Base-by-base conservation (phyloP, 768 basidiomycete genomes). In the Imleria badia region DNA sequence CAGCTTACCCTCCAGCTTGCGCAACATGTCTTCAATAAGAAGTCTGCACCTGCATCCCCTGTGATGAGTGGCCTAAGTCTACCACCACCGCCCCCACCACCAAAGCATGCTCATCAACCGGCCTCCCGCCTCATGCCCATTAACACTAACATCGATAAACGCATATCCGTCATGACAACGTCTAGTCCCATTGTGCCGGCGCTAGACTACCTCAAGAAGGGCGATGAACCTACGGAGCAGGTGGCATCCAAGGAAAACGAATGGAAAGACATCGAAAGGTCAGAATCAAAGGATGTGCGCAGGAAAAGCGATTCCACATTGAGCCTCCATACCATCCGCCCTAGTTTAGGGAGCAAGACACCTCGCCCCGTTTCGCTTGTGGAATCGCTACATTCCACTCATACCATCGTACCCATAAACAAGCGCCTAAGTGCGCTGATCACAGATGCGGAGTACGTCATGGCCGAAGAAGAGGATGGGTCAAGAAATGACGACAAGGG, bases 281-380 rank as follows among this genome's bases (percentile, higher is more conserved):
- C 55, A 40, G 78, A 81, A 43, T 67, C 67, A 63, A 91, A 86
- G 73, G 89, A 91, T 58, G 76, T 78, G 31, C 87, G 89, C 86
- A 75, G 89, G 63, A 89, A 87, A 72, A 90, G 89, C 61, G 89
- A 92, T 69, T 85, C 89, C 7, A 90, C 88, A n/a, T 82, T 86
- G 65, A 86, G 87, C 63, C 84, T 86, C 65, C 81, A 81, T 58
- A 91, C 89, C 19, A 81, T 89, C 52, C 81, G 87, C 30, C 81
- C 84, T 34, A 66, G 69, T 15, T 75, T 81, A 13, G 77, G 76
- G 36, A 68, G 66, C 33, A 79, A 78, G 26, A 74, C 85, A 3
- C 83, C 86, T 35, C 78, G 89, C 15, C 89, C 89, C 5, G 86
- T 89, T 31, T 91, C 89, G 10, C 81, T 86, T 72, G 87, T 87